A percentile compares a stretch with the other conserved stretches of the same genome.
Evolutionary conservation across 495 filamentous ascomycete genomes (phyloP).

Genomic region (Penicillium maclennaniae): DNA sequence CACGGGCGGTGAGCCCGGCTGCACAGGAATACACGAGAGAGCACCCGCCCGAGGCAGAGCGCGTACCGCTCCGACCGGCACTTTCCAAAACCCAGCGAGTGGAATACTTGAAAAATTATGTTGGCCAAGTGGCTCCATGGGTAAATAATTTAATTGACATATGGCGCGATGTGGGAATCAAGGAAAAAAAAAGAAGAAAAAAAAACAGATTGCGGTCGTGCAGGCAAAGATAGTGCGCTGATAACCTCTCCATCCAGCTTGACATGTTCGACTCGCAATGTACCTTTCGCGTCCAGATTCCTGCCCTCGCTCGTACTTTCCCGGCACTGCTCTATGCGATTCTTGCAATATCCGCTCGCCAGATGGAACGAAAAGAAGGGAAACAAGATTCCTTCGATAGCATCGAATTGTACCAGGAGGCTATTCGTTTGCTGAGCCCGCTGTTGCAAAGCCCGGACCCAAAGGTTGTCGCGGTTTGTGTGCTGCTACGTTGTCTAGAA

Average conservation of each 20-base stretch:
- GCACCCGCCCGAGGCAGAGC: neutral
- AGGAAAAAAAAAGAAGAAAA: too few species aligned
- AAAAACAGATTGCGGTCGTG: neutral
- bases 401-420: conserved; percentile 44
- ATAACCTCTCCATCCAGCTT: conserved; percentile 26
- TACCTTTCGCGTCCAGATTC: conserved; percentile 40
- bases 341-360: conserved; percentile 40
- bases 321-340: conserved; percentile 40
- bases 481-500: conserved; percentile 43
- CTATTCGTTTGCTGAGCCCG: conserved; percentile 38
- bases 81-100: conserved; percentile 27
- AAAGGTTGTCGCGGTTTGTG: conserved; percentile 38
- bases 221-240: neutral
- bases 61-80: conserved; percentile 14
- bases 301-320: conserved; percentile 34
- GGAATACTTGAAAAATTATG: conserved; percentile 44
- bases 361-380: conserved; percentile 40
- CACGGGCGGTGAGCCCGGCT: conserved; percentile 22
- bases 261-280: conserved; percentile 49
- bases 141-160: conserved; percentile 10
- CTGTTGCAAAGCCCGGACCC: conserved; percentile 35
- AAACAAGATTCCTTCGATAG: conserved; percentile 36
- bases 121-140: conserved; percentile 44
- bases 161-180: neutral
- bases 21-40: conserved; percentile 3